These are phyloP conservation scores for Neurospora sp. DNA, from an alignment of 495 filamentous ascomycete genomes.

Conservation along the genomic window DNA sequence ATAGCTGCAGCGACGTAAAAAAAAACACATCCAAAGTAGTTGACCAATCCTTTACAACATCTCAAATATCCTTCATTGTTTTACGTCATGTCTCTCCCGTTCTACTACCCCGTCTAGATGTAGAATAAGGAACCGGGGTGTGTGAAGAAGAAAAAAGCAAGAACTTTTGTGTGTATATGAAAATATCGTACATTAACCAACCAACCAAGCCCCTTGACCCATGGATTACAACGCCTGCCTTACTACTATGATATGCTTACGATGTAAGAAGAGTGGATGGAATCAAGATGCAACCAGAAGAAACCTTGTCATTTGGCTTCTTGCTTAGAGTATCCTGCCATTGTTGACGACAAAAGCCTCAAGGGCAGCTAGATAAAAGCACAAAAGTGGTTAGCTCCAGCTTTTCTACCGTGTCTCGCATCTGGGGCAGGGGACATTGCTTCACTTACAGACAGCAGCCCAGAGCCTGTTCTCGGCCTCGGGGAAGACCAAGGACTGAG, in stretches of 20 bases:
- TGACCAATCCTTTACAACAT: neutral
- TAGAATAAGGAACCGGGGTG: neutral
- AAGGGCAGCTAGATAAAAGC: conserved; percentile 46
- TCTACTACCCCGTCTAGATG: neutral
- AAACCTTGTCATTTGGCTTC: neutral
- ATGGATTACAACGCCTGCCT: neutral
- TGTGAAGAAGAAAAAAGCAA: neutral
- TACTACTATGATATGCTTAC: neutral
- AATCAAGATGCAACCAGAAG: conserved; percentile 2
- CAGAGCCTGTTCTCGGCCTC: conserved; percentile 94
- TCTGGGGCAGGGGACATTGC: neutral
- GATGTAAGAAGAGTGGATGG: neutral
- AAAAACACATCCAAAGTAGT: neutral
- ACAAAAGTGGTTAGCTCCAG: neutral
- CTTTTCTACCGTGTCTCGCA: neutral
- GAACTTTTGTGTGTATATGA: neutral
- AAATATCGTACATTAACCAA: neutral
- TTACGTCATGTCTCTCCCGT: neutral
- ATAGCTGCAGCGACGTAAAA: neutral
- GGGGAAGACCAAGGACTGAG: conserved; percentile 72
- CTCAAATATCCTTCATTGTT: neutral
- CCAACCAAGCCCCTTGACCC: neutral
- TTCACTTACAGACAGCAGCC: conserved; percentile 60
- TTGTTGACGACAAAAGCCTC: conserved; percentile 89
- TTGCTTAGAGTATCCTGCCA: conserved; percentile 46